A percentile compares a stretch with the other conserved stretches of the same genome.
phyloP scores from a whole-genome alignment of 2,329 filamentous ascomycete species.

The Epichloe amarillans region DNA sequence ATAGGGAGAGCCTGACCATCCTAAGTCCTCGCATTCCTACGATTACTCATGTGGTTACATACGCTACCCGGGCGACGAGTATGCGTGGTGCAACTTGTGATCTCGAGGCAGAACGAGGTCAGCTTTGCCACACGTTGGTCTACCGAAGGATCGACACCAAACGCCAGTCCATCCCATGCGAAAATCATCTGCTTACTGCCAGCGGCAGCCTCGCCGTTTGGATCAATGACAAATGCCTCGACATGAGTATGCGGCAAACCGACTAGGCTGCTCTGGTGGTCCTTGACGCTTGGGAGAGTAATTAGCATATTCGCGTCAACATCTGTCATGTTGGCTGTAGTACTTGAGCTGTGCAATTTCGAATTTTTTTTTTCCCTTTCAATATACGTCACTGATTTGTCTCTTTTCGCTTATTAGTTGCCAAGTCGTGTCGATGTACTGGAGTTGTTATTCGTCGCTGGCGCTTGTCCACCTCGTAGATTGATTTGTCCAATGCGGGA shows the following conservation, averaged over 20 bases:
- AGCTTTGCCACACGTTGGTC: background rate
- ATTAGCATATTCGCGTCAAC: background rate
- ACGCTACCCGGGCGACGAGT: too few species aligned
- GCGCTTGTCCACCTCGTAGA: constrained; percentile 36
- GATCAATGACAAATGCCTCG: background rate
- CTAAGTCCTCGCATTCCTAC: too few species aligned
- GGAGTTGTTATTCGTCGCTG: constrained; percentile 8
- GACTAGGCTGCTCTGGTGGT: background rate
- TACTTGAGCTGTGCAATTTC: background rate
- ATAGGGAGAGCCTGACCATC: too few species aligned
- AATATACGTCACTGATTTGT: background rate
- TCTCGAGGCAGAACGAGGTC: background rate
- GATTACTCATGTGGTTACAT: too few species aligned
- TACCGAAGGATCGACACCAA: background rate
- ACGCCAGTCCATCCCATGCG: background rate
- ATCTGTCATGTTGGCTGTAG: background rate
- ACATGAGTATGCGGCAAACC: background rate
- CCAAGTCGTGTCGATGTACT: constrained; percentile 5
- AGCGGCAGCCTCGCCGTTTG: background rate
- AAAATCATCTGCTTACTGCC: background rate
- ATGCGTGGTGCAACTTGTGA: background rate
- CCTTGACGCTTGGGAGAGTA: background rate
- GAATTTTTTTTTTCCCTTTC: background rate
- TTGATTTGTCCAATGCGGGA: constrained; percentile 74
- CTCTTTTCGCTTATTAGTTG: background rate